Base-by-base conservation (phyloP, 176 grass and related monocot genomes). In the Thalia dealbata region DNA sequence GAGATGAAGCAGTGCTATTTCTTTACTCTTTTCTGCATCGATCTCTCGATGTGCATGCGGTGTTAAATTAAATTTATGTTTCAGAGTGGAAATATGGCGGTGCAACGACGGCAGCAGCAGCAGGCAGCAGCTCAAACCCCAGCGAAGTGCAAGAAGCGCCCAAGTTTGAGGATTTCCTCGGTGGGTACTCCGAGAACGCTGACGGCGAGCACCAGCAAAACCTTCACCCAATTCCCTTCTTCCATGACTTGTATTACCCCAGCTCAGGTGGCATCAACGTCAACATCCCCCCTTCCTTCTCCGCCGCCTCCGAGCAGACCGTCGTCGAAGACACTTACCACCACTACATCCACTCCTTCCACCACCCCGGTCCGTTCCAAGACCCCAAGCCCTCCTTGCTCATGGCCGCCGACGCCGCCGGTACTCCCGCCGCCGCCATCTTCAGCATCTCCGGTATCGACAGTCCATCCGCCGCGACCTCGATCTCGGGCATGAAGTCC, bases 401-500 rank as follows among this genome's bases (percentile, higher is more conserved):
- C 67, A 24, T 50, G 14, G 0, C 77, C 14, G 21, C 21, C 10
- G 21, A 48, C 14, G 42, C 23, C 18, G 26, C 78, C 12, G 74
- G 50, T n/a, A n/a, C n/a, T n/a, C n/a, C n/a, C n/a, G n/a, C n/a
- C n/a, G n/a, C n/a, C 69, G 42, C 86, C 27, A 67, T 81, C 32
- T 96, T 81, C 81, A 87, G 29, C 59, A 23, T 71, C 32, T 2
- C 32, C 3, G 67, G 67, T 18, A 45, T 70, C 3, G 84, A 78
- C 7, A 71, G 92, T 16, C 89, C 86, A 21, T 38, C 32, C 32
- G 32, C 32, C 3, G 32, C 32, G 32, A 81, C 88, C 60, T 96
- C 92, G 14, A 96, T 96, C 75, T 96, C 92, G 10, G 86, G 86
- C 50, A 96, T 91, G 67, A 96, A 96, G 74, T 91, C 92, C 25